phyloP scores from a whole-genome alignment of 257 asterid genomes.

The Leptodermis oblonga region DNA sequence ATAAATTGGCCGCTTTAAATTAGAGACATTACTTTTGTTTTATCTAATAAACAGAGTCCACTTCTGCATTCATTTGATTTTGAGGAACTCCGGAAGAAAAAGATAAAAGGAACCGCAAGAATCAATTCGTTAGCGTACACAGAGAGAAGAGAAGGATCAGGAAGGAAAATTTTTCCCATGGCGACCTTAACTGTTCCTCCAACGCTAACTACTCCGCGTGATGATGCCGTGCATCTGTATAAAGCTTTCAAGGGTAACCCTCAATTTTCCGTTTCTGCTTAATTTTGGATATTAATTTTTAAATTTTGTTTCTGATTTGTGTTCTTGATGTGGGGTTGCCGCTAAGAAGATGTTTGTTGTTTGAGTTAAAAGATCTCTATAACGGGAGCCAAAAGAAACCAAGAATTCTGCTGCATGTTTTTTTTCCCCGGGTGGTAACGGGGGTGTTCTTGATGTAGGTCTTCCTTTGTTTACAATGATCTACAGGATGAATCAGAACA shows the following conservation, averaged over 20 bases:
- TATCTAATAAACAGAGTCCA: neutral
- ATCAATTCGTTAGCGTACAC: no score
- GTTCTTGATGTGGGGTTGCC: neutral
- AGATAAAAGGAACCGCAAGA: no score
- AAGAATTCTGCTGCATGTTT: no score
- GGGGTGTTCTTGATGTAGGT: neutral
- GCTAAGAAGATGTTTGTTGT: neutral
- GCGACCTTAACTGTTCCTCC: conserved; percentile 64
- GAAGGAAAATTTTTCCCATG: conserved; percentile 31
- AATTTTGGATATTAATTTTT: neutral
- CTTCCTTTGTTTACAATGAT: neutral
- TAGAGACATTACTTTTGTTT: no score
- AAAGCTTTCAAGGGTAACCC: conserved; percentile 82
- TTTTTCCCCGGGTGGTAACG: neutral
- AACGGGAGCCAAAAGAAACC: neutral
- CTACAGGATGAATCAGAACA: no score
- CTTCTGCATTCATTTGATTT: neutral
- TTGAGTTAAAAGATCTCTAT: neutral
- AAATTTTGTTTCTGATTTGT: neutral
- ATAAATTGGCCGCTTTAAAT: no score
- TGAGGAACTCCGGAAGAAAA: neutral
- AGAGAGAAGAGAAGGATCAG: no score
- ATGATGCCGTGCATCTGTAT: conserved; percentile 75
- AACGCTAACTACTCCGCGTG: conserved; percentile 70
- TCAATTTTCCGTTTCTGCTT: neutral